Conservation (phyloP, 2,329 filamentous ascomycete species). For the Scytalidium sp. region DNA sequence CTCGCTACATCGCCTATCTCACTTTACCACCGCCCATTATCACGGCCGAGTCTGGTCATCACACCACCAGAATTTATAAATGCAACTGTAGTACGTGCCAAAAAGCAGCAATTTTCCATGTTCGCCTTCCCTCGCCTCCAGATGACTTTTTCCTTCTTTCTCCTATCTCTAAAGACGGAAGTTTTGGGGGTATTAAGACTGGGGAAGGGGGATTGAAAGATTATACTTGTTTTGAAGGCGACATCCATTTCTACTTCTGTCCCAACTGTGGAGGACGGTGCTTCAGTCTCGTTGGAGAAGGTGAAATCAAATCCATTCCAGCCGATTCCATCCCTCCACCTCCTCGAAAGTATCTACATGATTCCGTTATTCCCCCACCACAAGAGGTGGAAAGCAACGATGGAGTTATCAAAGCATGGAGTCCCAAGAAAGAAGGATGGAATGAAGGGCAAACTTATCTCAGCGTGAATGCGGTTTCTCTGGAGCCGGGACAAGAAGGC, state of each 20-base stretch:
- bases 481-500: conserved; percentile 35
- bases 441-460: conserved; percentile 27
- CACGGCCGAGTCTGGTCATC: conserved; percentile 16
- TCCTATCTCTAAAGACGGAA: conserved; percentile 25
- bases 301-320: conserved; percentile 19
- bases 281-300: conserved; percentile 36
- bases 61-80: conserved; percentile 28
- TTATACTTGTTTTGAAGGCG: conserved; percentile 33
- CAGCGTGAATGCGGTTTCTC: conserved; percentile 34
- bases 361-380: not conserved
- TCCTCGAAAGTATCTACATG: not conserved
- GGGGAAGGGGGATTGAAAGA: conserved; percentile 35
- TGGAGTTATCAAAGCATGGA: conserved; percentile 24
- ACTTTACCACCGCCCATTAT: conserved; percentile 34
- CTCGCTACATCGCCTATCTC: conserved; percentile 40
- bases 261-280: conserved; percentile 41
- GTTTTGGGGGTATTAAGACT: conserved; percentile 10
- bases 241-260: conserved; percentile 43
- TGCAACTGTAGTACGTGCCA: conserved; percentile 50
- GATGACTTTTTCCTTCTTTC: conserved; percentile 45
- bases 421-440: conserved; percentile 26
- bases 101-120: conserved; percentile 44
- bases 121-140: conserved; percentile 32
- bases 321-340: not conserved
- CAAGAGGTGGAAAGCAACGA: conserved; percentile 9